These are phyloP conservation scores for Ogataea thermomethanolica DNA, from an alignment of 805 yeast genomes.

Conservation along the genomic window DNA sequence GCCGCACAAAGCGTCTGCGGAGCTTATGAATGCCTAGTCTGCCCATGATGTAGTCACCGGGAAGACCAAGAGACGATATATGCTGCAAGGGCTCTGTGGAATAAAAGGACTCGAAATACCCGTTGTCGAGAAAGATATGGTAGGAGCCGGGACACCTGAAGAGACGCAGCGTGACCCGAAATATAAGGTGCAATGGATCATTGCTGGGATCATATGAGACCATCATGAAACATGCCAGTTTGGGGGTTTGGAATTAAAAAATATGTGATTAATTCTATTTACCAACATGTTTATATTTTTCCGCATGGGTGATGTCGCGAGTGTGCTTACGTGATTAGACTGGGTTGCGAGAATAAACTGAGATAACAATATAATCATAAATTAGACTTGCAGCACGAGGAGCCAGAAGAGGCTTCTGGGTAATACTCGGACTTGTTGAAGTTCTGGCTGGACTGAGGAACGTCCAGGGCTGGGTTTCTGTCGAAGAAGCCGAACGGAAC, in stretches of 20 bases:
- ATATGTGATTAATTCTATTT: slow-evolving; percentile 2
- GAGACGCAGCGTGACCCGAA: slow-evolving; percentile 12
- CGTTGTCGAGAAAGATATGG: slow-evolving; percentile 6
- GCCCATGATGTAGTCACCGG: slow-evolving; percentile 28
- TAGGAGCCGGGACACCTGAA: slow-evolving; percentile 19
- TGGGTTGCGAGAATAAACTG: no score
- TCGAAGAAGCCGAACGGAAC: slow-evolving; percentile 74
- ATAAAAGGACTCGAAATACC: slow-evolving; percentile 5
- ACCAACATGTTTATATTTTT: slow-evolving; percentile 4
- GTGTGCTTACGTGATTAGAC: no score
- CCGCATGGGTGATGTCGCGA: slow-evolving; percentile 1
- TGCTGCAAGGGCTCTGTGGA: slow-evolving; percentile 13
- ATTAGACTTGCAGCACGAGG: slow-evolving; percentile 34
- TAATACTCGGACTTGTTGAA: slow-evolving; percentile 60
- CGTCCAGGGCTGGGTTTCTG: slow-evolving; percentile 72
- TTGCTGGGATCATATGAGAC: slow-evolving; percentile 18
- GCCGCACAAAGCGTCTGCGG: slow-evolving; percentile 10
- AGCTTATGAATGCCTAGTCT: slow-evolving; percentile 20
- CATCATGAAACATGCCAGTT: slow-evolving; percentile 8
- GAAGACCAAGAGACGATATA: slow-evolving; percentile 15
- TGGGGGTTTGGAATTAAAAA: slow-evolving; percentile 1
- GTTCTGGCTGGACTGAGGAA: slow-evolving; percentile 65
- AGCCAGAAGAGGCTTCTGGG: slow-evolving; percentile 19
- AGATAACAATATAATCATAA: slow-evolving; percentile 20
- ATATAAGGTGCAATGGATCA: slow-evolving; percentile 17